Evolutionary conservation across 805 yeast species (phyloP).

Genomic region (Candida piceae): DNA sequence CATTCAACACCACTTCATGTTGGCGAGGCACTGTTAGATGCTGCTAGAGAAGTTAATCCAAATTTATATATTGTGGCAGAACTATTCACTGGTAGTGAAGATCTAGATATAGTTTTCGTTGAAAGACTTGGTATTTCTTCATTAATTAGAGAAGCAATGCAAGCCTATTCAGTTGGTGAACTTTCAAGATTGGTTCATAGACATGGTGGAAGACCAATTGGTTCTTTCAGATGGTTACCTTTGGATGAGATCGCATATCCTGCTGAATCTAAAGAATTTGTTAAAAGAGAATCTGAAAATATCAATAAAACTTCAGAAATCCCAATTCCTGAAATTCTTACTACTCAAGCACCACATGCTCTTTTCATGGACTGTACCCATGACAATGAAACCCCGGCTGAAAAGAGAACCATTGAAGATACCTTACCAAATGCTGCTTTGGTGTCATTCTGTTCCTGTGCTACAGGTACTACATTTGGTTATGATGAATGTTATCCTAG

Average conservation of each 20-base stretch:
- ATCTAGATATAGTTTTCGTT: conserved; percentile 82
- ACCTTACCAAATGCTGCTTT: conserved; percentile 93
- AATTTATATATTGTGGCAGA: conserved; percentile 92
- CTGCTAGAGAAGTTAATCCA: conserved; percentile 81
- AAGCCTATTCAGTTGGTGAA: conserved; percentile 85
- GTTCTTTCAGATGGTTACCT: conserved; percentile 79
- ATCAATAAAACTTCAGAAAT: conserved; percentile 50
- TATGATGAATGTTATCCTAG: conserved; percentile 89
- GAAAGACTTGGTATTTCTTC: conserved; percentile 88
- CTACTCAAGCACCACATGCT: conserved; percentile 81
- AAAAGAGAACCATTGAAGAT: conserved; percentile 89
- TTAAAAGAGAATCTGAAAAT: conserved; percentile 20
- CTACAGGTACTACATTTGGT: conserved; percentile 92
- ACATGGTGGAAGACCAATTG: conserved; percentile 95
- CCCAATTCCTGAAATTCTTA: conserved; percentile 60
- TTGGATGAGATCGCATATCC: conserved; percentile 71
- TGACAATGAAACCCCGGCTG: conserved; percentile 86
- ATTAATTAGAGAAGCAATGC: conserved; percentile 94
- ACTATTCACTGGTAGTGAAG: conserved; percentile 87
- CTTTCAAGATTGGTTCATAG: conserved; percentile 80
- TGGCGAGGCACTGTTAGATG: conserved; percentile 81
- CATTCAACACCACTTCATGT: conserved; percentile 96
- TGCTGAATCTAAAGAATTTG: conserved; percentile 36
- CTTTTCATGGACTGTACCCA: conserved; percentile 97
- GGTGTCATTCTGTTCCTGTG: conserved; percentile 88